These are phyloP conservation scores for Inga oerstediana DNA, from an alignment of 306 rosid species.

Conservation along the genomic window DNA sequence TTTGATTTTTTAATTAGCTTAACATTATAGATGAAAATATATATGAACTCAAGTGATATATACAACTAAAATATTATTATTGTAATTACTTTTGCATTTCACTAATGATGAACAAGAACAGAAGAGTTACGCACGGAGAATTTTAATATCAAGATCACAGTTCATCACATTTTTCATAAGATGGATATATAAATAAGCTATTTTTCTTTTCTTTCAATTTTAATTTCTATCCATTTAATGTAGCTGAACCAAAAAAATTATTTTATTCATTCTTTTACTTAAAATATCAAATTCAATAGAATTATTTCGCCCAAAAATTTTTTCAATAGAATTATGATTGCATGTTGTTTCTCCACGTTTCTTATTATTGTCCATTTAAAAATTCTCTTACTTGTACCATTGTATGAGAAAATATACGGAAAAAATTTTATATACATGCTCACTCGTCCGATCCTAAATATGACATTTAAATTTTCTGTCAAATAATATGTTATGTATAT, in stretches of 20 bases:
- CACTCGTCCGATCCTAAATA: background rate
- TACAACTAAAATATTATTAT: background rate
- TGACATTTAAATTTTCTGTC: background rate
- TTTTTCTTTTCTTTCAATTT: background rate
- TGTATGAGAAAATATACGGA: background rate
- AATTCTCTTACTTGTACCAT: background rate
- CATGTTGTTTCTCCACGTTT: background rate
- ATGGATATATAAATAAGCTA: background rate
- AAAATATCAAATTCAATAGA: background rate
- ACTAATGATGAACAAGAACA: background rate
- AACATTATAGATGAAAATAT: too few relatives aligned
- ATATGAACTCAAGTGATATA: too few relatives aligned
- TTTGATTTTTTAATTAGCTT: background rate
- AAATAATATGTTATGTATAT: background rate
- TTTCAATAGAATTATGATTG: background rate
- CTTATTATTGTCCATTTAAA: background rate
- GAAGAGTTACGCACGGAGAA: background rate
- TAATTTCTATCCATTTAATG: background rate
- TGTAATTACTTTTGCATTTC: background rate
- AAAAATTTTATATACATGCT: background rate
- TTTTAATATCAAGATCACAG: background rate
- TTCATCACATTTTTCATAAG: background rate
- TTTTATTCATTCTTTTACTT: background rate
- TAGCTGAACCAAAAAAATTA: background rate
- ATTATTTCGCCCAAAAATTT: background rate